Evolutionary conservation across 495 filamentous ascomycete species (phyloP).

Genomic region (Bryoglossum gracile): DNA sequence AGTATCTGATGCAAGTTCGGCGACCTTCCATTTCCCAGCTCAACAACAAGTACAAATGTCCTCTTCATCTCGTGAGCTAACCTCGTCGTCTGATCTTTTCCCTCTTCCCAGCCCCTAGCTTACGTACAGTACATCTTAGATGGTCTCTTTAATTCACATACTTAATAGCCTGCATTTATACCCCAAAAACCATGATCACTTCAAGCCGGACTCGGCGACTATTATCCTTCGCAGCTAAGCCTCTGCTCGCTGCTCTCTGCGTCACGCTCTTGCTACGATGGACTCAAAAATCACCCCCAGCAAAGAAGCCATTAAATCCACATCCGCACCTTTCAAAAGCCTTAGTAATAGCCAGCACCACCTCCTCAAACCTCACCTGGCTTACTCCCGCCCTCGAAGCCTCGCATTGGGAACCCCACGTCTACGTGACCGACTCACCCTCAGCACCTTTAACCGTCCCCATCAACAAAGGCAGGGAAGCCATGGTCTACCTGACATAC

Average conservation of each 20-base stretch:
- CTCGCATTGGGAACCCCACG: conserved; percentile 38
- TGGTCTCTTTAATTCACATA: not conserved
- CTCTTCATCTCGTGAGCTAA: not conserved
- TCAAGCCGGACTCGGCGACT: not conserved
- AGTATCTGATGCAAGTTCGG: not conserved
- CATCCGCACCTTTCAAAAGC: conserved; percentile 7
- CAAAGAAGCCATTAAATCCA: not conserved
- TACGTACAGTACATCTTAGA: no score
- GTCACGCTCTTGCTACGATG: not conserved
- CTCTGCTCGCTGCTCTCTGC: conserved; percentile 1
- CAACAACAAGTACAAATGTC: not conserved
- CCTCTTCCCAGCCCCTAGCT: not conserved
- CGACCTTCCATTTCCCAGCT: not conserved
- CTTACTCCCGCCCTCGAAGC: not conserved
- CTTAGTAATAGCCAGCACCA: conserved; percentile 5
- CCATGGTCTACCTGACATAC: conserved; percentile 46
- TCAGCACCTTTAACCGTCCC: conserved; percentile 1
- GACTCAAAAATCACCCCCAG: not conserved
- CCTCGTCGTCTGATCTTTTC: not conserved
- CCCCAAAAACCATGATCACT: not conserved
- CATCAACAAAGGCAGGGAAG: conserved; percentile 37
- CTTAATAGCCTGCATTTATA: not conserved
- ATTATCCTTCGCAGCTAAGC: not conserved
- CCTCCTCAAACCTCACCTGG: conserved; percentile 8
- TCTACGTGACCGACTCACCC: conserved; percentile 45